phyloP scores from a whole-genome alignment of 179 eudicot genomes.

The Beta lomatogona region DNA sequence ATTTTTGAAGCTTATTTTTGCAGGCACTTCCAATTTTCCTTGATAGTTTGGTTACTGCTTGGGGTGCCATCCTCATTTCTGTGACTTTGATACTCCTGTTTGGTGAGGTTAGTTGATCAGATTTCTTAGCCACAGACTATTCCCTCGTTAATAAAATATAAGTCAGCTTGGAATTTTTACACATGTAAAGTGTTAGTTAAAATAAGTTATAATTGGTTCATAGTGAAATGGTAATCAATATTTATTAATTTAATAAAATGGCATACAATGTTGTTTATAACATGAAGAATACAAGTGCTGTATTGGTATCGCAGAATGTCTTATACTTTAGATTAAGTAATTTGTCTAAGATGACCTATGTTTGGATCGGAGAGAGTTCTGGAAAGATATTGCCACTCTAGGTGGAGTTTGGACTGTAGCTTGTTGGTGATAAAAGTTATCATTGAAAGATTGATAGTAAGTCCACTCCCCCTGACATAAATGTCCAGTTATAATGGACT shows the following conservation, averaged over 20 bases:
- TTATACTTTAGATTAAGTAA: background rate
- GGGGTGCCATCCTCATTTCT: constrained; percentile 95
- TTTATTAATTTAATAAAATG: background rate
- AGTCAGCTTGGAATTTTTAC: background rate
- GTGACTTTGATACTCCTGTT: constrained; percentile 94
- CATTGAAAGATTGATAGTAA: background rate
- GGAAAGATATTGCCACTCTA: background rate
- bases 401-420: background rate
- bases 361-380: background rate
- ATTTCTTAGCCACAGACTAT: background rate
- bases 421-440: background rate
- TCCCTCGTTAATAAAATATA: background rate
- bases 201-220: too few relatives aligned
- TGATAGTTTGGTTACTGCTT: constrained; percentile 77
- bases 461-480: background rate
- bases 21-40: constrained; percentile 98
- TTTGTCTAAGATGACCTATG: background rate
- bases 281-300: too few relatives aligned
- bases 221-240: background rate
- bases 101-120: constrained; percentile 76
- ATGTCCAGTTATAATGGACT: background rate
- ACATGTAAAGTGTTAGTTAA: background rate
- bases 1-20: constrained; percentile 20
- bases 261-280: background rate
- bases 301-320: background rate